Conservation (phyloP, 1,139 yeast genomes). For the Kodamaea sp. region DNA sequence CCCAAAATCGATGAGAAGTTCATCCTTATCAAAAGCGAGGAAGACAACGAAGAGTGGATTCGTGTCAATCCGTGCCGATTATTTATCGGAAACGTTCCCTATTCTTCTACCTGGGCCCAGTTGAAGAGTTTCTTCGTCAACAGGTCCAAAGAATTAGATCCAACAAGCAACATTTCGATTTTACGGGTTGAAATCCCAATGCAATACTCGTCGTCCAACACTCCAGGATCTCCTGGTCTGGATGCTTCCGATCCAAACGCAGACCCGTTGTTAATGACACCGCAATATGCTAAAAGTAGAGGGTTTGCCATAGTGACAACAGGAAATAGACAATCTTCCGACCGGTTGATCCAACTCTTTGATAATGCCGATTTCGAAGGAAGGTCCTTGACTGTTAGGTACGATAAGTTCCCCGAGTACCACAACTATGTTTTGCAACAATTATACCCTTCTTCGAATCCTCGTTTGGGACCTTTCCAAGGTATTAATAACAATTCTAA, state of each 20-base stretch:
- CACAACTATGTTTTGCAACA: conserved; percentile 37
- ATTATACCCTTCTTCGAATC: conserved; percentile 16
- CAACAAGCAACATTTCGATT: conserved; percentile 35
- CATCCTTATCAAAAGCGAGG: conserved; percentile 23
- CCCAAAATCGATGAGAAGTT: conserved; percentile 13
- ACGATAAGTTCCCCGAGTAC: conserved; percentile 50
- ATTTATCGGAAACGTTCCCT: conserved; percentile 62
- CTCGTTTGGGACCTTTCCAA: background rate
- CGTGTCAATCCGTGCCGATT: conserved; percentile 42
- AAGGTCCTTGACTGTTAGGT: conserved; percentile 59
- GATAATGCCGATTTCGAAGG: conserved; percentile 58
- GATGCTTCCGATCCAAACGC: background rate
- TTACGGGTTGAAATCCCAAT: conserved; percentile 58
- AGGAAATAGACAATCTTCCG: conserved; percentile 49
- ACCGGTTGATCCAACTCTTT: conserved; percentile 48
- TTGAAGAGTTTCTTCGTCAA: conserved; percentile 48
- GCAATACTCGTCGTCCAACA: conserved; percentile 19
- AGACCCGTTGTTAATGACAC: too few relatives aligned
- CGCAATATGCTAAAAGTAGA: conserved; percentile 29
- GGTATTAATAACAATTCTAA: background rate
- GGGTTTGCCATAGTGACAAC: conserved; percentile 72
- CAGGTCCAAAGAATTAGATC: conserved; percentile 23
- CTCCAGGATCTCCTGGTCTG: background rate
- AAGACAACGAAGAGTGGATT: conserved; percentile 29
- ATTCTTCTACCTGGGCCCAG: conserved; percentile 55